Evolutionary conservation across 1,139 yeast species (phyloP), one percentile per base, ranked within the genome.

Genomic region (Hyphopichia burtonii): DNA sequence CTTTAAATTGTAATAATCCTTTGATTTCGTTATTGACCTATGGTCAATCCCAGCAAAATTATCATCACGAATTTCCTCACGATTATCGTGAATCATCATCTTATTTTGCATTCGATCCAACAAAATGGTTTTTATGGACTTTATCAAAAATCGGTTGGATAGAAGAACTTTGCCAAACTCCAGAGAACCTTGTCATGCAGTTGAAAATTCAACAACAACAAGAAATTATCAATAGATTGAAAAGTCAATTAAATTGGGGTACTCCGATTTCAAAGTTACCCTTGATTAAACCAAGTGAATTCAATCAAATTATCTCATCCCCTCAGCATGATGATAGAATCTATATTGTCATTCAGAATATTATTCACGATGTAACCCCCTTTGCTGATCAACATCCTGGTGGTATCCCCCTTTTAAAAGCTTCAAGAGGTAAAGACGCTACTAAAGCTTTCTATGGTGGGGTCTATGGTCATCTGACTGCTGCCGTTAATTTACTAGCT

Each of bases 351-450:
- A 71, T 73, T 40, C 75, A 66, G 44, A 68, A 85, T 34, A 82
- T 84, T 20, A 83, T 84, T 17, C 90, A 84, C 53, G 89, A 83
- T 54, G 81, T 83, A 4, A 81, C 88, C 1, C 88, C 89, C 1
- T 83, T 83, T 53, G 78, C 82, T 64, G 76, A 78, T 46, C 86
- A 82, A 52, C 90, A 83, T 52, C 90, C 90, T 0, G 90, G 90
- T 37, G 90, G 90, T 0, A 57, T 76, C 2, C 78, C 83, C 1
- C 63, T 83, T 39, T 70, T 83, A 25, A 70, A 68, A 45, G 79
- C 86, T 0, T 77, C 86, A 1, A 81, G 81, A 45, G 89, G 89
- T 1, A 80, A 80, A 51, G 89, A 83, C 57, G 89, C 89, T 1
- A 82, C 88, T 2, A 71, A 74, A 38, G 89, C 88, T 1, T 83